Evolutionary conservation across 2,329 filamentous ascomycete species (phyloP).

Genomic region (Lecanicillium sp.): DNA sequence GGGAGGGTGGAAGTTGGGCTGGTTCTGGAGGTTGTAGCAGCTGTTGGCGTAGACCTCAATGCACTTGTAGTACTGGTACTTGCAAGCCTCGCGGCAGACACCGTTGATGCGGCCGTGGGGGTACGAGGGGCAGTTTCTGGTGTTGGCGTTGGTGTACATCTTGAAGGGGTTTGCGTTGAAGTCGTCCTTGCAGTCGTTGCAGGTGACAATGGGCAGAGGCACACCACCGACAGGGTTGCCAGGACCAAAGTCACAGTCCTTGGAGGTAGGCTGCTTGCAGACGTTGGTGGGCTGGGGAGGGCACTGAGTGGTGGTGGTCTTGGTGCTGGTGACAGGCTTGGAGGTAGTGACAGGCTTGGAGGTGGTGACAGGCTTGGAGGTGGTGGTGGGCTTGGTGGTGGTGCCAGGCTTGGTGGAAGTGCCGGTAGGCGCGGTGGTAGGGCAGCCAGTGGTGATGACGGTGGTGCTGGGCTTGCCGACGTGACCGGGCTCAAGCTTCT

Average conservation of each 20-base stretch:
- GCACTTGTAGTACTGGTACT: conserved; percentile 46
- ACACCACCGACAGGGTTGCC: conserved; percentile 51
- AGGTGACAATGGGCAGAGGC: conserved; percentile 45
- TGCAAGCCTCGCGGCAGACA: conserved; percentile 48
- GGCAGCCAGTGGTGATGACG: conserved; percentile 25
- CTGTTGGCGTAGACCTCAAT: conserved; percentile 42
- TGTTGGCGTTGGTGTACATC: conserved; percentile 42
- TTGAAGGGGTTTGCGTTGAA: conserved; percentile 43
- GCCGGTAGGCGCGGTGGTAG: conserved; percentile 23
- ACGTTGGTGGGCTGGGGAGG: conserved; percentile 45
- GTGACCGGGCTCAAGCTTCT: conserved; percentile 34
- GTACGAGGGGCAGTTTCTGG: conserved; percentile 39
- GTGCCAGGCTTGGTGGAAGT: conserved; percentile 21
- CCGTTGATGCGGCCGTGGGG: conserved; percentile 27
- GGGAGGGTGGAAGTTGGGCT: conserved; percentile 20
- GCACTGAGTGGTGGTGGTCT: conserved; percentile 25
- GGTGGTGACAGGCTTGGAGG: conserved; percentile 15
- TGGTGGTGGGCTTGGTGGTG: conserved; percentile 19
- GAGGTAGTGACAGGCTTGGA: conserved; percentile 25
- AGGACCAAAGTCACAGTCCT: conserved; percentile 60
- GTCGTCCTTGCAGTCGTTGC: conserved; percentile 45
- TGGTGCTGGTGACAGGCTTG: conserved; percentile 24
- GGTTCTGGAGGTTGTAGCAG: conserved; percentile 32
- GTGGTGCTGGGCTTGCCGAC: conserved; percentile 29
- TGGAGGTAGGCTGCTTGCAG: conserved; percentile 47